Conservation (phyloP, 2,329 filamentous ascomycete species). For the Verticillium albo-atrum region DNA sequence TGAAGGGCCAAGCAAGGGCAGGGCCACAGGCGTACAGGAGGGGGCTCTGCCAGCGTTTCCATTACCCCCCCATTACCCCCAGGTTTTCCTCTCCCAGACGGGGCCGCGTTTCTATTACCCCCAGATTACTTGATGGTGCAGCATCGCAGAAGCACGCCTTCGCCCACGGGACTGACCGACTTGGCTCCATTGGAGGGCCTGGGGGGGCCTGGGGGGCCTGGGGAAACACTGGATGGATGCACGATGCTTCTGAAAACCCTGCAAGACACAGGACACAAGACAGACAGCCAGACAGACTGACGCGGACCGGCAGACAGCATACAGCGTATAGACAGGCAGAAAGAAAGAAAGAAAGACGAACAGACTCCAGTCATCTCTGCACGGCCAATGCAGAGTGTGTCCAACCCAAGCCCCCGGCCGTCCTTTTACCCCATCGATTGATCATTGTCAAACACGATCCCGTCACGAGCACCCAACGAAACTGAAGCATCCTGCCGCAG, state of each 20-base stretch:
- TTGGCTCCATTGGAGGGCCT: not conserved
- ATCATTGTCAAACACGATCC: not conserved
- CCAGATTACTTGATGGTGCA: constrained; percentile 16
- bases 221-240: not conserved
- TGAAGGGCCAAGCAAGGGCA: not conserved
- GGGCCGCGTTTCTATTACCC: constrained; percentile 14
- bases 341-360: too few relatives aligned
- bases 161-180: constrained; percentile 8
- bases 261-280: not conserved
- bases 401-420: not conserved
- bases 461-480: not conserved
- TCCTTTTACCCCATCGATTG: not conserved
- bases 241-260: not conserved
- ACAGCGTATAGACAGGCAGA: too few relatives aligned
- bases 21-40: not conserved
- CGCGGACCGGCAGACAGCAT: too few relatives aligned
- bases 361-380: not conserved
- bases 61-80: constrained; percentile 4
- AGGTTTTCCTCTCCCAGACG: not conserved
- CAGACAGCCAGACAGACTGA: not conserved
- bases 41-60: not conserved
- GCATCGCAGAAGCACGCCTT: constrained; percentile 1
- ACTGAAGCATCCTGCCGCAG: not conserved
- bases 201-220: not conserved
- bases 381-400: not conserved